phyloP scores from a whole-genome alignment of 257 asterid species.

The Salvia splendens region DNA sequence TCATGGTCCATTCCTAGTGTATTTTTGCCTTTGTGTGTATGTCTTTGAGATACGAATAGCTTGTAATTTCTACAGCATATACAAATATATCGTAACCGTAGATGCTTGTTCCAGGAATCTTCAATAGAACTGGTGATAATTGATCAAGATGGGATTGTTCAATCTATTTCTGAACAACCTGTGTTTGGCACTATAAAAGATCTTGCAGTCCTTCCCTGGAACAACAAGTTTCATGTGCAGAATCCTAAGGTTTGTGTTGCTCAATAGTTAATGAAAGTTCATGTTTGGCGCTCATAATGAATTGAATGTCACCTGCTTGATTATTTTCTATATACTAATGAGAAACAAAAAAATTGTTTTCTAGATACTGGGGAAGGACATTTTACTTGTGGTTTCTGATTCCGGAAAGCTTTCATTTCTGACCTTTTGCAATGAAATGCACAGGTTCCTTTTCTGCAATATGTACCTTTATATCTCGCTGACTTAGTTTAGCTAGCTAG shows the following conservation, averaged over 20 bases:
- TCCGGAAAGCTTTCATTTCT: conserved; percentile 96
- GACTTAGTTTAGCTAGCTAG: conserved; percentile 27
- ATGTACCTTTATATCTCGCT: conserved; percentile 12
- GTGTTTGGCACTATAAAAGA: conserved; percentile 92
- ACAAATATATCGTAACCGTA: conserved; percentile 18
- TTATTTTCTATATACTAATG: no score
- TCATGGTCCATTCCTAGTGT: neutral
- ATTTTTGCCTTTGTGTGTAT: conserved; percentile 10
- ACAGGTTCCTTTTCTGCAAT: conserved; percentile 57
- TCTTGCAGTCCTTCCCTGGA: conserved; percentile 85
- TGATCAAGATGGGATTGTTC: conserved; percentile 79
- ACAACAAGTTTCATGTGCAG: conserved; percentile 52
- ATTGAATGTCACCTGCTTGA: conserved; percentile 27
- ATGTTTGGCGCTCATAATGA: conserved; percentile 17
- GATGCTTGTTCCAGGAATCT: conserved; percentile 68
- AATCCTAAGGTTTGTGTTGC: conserved; percentile 65
- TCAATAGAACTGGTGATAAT: conserved; percentile 81
- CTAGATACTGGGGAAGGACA: conserved; percentile 71
- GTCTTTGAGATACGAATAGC: conserved; percentile 7
- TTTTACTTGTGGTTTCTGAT: conserved; percentile 84
- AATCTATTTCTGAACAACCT: conserved; percentile 85
- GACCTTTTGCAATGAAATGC: conserved; percentile 83
- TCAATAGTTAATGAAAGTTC: conserved; percentile 17
- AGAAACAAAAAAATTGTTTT: conserved; percentile 24
- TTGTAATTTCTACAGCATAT: conserved; percentile 9